Base-by-base conservation (phyloP, 225 moss, liverwort and hornwort species). In the Bryoerythrophyllum caledonicum region DNA sequence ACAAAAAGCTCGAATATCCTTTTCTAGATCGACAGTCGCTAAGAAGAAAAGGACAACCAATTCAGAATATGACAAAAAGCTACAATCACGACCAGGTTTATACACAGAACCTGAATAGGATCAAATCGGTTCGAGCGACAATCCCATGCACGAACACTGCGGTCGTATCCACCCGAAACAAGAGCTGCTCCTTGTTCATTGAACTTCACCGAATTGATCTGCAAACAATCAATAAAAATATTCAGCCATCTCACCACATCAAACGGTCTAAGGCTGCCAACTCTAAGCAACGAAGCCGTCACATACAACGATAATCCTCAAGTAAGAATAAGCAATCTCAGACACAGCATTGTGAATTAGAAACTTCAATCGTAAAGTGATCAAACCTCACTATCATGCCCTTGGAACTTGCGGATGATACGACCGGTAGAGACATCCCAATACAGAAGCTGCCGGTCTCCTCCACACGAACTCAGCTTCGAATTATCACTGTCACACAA, bases 351-450 rank as follows among this genome's bases (percentile, higher is more conserved):
- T 49, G 25, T 30, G 5, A 56, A 43, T 28, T 69, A 14, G 27
- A 77, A 65, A 14, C 24, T 58, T 14, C 51, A 79, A 57, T 48
- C 17, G 67, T 46, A 2, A 58, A 63, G 53, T 48, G 10, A 63
- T 35, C 68, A 67, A 71, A 97, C 97, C 93, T 97, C 97, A 70
- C 91, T 91, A 75, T 94, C 93, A 83, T 97, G 97, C 61, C 97
- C 97, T 71, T 91, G 91, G 68, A 97, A 97, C 76, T 97, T 97
- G 63, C 94, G 94, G 60, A 93, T 90, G 72, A 97, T 93, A 46
- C 91, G 88, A 30, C 97, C 97, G 10, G 94, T 91, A 35, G 97
- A 60, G 72, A 97, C 97, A 78, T 97, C 97, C 97, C 97, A 97
- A 76, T 94, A 97, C 46, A 92, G 82, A 19, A 92, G 67, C 85